A percentile compares a stretch with the other conserved stretches of the same genome.
phyloP scores from a whole-genome alignment of 2,329 filamentous ascomycete species.

The Epichloe sibirici region DNA sequence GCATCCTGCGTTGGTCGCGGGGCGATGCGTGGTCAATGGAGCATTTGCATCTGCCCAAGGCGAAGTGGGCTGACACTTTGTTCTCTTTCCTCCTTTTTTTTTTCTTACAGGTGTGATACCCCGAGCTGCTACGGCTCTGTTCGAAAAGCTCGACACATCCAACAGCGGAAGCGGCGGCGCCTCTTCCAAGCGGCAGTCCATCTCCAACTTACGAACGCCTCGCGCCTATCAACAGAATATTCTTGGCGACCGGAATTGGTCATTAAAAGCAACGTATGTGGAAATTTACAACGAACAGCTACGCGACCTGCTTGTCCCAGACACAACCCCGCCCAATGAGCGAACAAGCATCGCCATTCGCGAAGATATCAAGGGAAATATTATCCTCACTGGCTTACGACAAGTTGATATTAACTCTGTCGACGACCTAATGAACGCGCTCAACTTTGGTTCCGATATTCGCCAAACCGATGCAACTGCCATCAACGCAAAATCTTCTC shows the following conservation, averaged over 20 bases:
- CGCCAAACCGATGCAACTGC: slow-evolving; percentile 94
- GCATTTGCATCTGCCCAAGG: not conserved
- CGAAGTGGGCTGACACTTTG: not conserved
- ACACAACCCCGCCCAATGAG: slow-evolving; percentile 56
- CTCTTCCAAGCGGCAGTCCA: slow-evolving; percentile 35
- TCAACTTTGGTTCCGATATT: slow-evolving; percentile 88
- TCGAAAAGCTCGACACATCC: slow-evolving; percentile 67
- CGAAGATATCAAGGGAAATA: slow-evolving; percentile 89
- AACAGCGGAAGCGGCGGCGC: slow-evolving; percentile 34
- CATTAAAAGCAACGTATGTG: slow-evolving; percentile 86
- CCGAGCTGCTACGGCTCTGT: slow-evolving; percentile 72
- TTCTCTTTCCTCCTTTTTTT: not conserved
- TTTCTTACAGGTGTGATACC: slow-evolving; percentile 70
- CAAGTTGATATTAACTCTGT: slow-evolving; percentile 83
- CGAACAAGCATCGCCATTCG: slow-evolving; percentile 77
- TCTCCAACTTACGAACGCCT: slow-evolving; percentile 63
- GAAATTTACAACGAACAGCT: slow-evolving; percentile 98
- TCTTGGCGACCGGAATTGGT: slow-evolving; percentile 66
- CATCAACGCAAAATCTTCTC: slow-evolving; percentile 94
- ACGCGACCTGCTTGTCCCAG: slow-evolving; percentile 75
- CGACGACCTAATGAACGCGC: slow-evolving; percentile 76
- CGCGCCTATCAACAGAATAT: slow-evolving; percentile 50
- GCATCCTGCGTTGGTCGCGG: not conserved
- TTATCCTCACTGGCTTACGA: slow-evolving; percentile 79
- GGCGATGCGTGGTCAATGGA: too few relatives aligned